Evolutionary conservation across 2,329 filamentous ascomycete genomes (phyloP), one percentile per base, ranked within the genome.

Genomic region (Sphaerulina vaccinii): DNA sequence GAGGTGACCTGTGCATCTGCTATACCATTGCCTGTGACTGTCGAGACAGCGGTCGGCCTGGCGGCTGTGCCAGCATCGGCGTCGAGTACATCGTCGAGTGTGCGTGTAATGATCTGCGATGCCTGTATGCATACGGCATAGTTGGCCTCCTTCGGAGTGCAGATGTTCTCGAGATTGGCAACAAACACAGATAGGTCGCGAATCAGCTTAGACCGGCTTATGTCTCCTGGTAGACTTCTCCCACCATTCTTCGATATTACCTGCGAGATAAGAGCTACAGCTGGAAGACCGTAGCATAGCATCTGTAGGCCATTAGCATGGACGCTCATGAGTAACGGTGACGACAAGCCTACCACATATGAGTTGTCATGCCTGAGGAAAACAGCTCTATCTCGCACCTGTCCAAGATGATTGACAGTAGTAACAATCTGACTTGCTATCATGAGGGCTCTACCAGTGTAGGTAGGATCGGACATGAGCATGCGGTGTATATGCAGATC

Each of bases 151-250:
- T 50, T 51, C 2, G 45, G 54, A 6, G 32, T 38, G 42, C 51
- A 60, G 1, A 61, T 58, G 18, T 36, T 54, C 33, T 63, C 60
- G n/a, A 62, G 52, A 7, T 55, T 40, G 6, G 55, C 46, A 2
- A 60, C 51, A 23, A 59, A 56, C 5, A 63, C 60, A 2, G 59
- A 56, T 4, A 62, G 43, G 8, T 55, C 44, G 29, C 59, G 59
- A 15, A 62, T 46, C 3, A 61, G 48, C n/a, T 49, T 54, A 0
- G 54, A 46, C 0, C 55, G 51, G 18, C 51, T 56, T 29, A 62
- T 19, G 11, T 49, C 49, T 5, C 27, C 15, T 8, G 54, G 54
- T 10, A 58, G 42, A 19, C 47, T 19, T 21, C 40, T 24, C 15
- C 16, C 9, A 22, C 18, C 24, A 13, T 41, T 41, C 15, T 43